A percentile compares a stretch with the other conserved stretches of the same genome.
These are phyloP conservation scores for Neoboletus subvelutipes DNA, from an alignment of 768 basidiomycete species.

Conservation along the genomic window DNA sequence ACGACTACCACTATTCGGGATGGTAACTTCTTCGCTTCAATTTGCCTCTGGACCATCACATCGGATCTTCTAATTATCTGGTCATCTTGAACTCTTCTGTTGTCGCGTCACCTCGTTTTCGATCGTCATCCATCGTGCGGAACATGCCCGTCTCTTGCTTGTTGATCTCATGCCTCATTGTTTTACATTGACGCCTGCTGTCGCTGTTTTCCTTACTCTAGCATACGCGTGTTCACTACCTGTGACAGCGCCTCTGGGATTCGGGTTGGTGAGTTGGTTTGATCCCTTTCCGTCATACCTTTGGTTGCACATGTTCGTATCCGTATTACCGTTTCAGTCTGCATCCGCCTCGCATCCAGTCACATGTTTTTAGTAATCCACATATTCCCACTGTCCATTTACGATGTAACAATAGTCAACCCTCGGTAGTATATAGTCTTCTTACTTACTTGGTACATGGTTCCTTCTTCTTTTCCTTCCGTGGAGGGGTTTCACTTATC, in stretches of 20 bases:
- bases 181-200: conserved; percentile 10
- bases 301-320: conserved; percentile 18
- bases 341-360: conserved; percentile 21
- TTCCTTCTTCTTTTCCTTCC: conserved; percentile 1
- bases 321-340: conserved; percentile 1
- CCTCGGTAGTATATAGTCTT: conserved; percentile 31
- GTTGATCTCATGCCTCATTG: conserved; percentile 9
- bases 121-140: conserved; percentile 14
- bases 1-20: conserved; percentile 64
- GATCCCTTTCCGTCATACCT: conserved; percentile 14
- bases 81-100: conserved; percentile 20
- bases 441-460: conserved; percentile 20
- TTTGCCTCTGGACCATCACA: conserved; percentile 11
- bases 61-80: conserved; percentile 25
- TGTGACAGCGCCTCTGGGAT: conserved; percentile 11
- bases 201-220: conserved; percentile 17
- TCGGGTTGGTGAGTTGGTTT: conserved; percentile 18
- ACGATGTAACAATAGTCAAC: conserved; percentile 34
- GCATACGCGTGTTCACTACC: conserved; percentile 12
- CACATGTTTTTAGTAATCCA: conserved; percentile 25
- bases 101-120: conserved; percentile 20
- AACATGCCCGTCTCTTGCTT: conserved; percentile 24
- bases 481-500: not conserved
- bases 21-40: conserved; percentile 43
- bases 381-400: conserved; percentile 33